Percentiles rank a stretch among this genome's conserved stretches.
These are phyloP conservation scores for Trypanosoma caninum DNA, from an alignment of 208 protist genomes.

Conservation along the genomic window DNA sequence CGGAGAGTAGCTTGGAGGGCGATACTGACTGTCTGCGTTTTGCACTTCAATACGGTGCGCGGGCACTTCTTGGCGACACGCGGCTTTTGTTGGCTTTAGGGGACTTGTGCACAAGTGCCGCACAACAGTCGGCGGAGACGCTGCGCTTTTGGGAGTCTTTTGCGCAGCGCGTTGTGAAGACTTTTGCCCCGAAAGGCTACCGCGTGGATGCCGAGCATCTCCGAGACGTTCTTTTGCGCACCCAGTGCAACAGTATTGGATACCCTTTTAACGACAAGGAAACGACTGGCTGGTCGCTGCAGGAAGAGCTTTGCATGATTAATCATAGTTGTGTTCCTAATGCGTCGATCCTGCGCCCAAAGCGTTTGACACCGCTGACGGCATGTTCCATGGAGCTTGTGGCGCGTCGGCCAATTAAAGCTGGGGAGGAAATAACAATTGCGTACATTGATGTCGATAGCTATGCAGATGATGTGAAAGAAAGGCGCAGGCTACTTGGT, in stretches of 20 bases:
- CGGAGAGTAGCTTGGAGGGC: conserved; percentile 44
- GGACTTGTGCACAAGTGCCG: conserved; percentile 38
- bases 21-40: conserved; percentile 87
- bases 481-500: conserved; percentile 40
- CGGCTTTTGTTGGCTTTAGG: conserved; percentile 22
- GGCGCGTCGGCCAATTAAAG: conserved; percentile 6
- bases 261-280: conserved; percentile 65
- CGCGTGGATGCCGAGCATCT: conserved; percentile 49
- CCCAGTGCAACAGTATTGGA: conserved; percentile 73
- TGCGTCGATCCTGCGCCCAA: conserved; percentile 51
- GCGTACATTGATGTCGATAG: conserved; percentile 46
- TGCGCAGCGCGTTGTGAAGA: conserved; percentile 21
- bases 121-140: conserved; percentile 26
- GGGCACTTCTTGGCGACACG: conserved; percentile 43
- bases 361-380: background rate
- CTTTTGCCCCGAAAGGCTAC: conserved; percentile 24
- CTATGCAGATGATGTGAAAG: conserved; percentile 36
- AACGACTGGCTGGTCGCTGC: conserved; percentile 73
- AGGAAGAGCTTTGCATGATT: conserved; percentile 68
- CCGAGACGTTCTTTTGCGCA: conserved; percentile 51
- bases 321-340: conserved; percentile 85
- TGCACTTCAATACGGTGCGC: conserved; percentile 57
- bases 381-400: conserved; percentile 21
- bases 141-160: conserved; percentile 62
- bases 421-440: conserved; percentile 21